A percentile compares a stretch with the other conserved stretches of the same genome.
These are phyloP conservation scores for Podospora conica DNA, from an alignment of 495 filamentous ascomycete species.

Conservation along the genomic window DNA sequence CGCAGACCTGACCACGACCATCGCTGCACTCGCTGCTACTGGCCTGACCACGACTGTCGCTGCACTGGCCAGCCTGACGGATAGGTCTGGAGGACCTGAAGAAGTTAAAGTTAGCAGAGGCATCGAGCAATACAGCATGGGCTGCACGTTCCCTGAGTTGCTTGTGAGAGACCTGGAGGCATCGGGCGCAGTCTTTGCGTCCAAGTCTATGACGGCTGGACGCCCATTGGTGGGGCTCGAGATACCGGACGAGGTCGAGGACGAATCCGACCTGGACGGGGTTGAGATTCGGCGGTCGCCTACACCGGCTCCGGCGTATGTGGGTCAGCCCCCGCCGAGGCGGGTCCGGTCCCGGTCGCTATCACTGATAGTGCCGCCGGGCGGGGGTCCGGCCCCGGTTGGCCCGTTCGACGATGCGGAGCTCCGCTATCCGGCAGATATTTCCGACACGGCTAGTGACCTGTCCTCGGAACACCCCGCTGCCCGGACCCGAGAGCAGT, in stretches of 20 bases:
- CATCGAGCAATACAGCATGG: constrained; percentile 21
- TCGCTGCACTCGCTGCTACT: neutral
- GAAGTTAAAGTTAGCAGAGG: neutral
- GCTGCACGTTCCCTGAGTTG: constrained; percentile 40
- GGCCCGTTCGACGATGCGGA: constrained; percentile 3
- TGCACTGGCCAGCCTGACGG: neutral
- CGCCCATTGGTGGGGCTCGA: constrained; percentile 28
- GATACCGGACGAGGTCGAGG: constrained; percentile 16
- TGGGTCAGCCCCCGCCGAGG: neutral
- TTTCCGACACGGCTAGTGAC: constrained; percentile 23
- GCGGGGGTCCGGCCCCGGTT: neutral
- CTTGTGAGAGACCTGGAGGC: constrained; percentile 37
- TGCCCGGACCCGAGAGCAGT: constrained; percentile 29
- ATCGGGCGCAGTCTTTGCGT: constrained; percentile 33
- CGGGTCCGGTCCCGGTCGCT: neutral
- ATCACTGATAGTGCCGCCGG: neutral
- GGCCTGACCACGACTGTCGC: too few relatives aligned
- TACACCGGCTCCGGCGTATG: neutral
- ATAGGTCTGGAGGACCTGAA: neutral
- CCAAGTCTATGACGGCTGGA: constrained; percentile 38
- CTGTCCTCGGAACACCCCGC: constrained; percentile 23
- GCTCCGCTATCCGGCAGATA: neutral
- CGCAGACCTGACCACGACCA: too few relatives aligned
- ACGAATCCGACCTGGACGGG: constrained; percentile 16
- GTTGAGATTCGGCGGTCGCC: constrained; percentile 7